Base-by-base conservation (phyloP, 768 basidiomycete genomes). In the Russula vinacea region DNA sequence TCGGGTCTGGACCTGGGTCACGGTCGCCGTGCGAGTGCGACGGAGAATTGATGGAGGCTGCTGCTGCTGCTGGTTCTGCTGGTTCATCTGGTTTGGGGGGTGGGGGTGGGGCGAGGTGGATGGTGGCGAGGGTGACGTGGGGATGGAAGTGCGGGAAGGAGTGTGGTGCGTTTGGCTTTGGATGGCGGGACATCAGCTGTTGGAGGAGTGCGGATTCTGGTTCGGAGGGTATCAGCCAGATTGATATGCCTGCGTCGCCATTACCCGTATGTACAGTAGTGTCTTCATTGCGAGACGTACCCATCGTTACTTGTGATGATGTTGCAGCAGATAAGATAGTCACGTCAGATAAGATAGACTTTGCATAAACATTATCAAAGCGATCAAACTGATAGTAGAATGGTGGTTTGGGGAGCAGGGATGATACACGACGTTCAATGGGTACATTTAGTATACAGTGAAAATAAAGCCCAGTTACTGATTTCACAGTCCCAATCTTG, bases 221-320 rank as follows among this genome's bases (percentile, higher is more conserved):
- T n/a, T 72, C 66, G 17, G 77, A 70, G 6, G 89, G 87, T 16
- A 91, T 84, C 35, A 92, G 80, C 90, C 90, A 92, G 4, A 91
- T 75, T 16, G 86, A 77, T 55, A 84, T 69, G 14, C 86, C 87
- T 88, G 67, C n/a, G n/a, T n/a, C n/a, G n/a, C n/a, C n/a, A n/a
- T n/a, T n/a, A n/a, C n/a, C n/a, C n/a, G n/a, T n/a, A n/a, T n/a
- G n/a, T n/a, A n/a, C n/a, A n/a, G n/a, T 17, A 40, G 37, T 13
- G 39, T 26, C 51, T 56, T 19, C 16, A 19, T 24, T 10, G 35
- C 7, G 26, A 55, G 26, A 59, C 63, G 29, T 50, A 64, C 63
- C 63, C 63, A 64, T 64, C 8, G n/a, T 57, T 29, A n/a, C n/a
- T n/a, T n/a, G 14, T 16, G 26, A 17, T 26, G 49, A 26, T 49